Evolutionary conservation across 139 green algal genomes (phyloP).

Genomic region (Zygnema circumcarinatum): DNA sequence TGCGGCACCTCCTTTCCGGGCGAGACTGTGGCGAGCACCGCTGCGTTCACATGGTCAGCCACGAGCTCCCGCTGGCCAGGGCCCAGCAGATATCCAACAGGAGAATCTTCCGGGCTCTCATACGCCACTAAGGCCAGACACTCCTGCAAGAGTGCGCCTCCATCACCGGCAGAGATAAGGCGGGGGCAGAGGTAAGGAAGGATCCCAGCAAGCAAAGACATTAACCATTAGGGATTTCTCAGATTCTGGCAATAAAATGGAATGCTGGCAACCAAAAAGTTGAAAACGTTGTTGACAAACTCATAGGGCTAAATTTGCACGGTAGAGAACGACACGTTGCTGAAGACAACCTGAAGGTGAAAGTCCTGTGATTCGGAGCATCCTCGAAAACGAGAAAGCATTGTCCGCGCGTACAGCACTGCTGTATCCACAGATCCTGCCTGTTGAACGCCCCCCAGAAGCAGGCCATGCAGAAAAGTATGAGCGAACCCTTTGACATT

Average conservation of each 20-base stretch:
- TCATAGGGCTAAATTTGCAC: too few relatives aligned
- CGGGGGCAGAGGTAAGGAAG: slow-evolving; percentile 1
- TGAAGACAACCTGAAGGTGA: slow-evolving; percentile 43
- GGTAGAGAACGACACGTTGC: too few relatives aligned
- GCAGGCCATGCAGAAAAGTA: too few relatives aligned
- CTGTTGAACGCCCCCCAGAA: slow-evolving; percentile 8
- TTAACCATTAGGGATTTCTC: too few relatives aligned
- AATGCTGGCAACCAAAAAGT: too few relatives aligned
- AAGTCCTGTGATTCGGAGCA: slow-evolving; percentile 40
- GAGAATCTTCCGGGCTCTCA: slow-evolving; percentile 69
- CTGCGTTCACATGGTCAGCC: slow-evolving; percentile 78
- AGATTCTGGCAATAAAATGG: not conserved
- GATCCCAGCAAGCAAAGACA: slow-evolving; percentile 21
- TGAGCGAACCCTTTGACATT: too few relatives aligned
- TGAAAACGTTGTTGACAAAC: too few relatives aligned
- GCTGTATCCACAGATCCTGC: slow-evolving; percentile 26
- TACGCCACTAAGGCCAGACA: slow-evolving; percentile 83
- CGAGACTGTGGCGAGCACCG: slow-evolving; percentile 64
- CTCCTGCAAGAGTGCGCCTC: slow-evolving; percentile 62
- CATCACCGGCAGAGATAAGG: slow-evolving; percentile 21
- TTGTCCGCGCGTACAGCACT: slow-evolving; percentile 35
- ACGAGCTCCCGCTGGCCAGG: slow-evolving; percentile 70
- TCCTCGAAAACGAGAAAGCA: slow-evolving; percentile 33
- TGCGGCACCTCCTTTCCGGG: slow-evolving; percentile 40
- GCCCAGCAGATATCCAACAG: slow-evolving; percentile 70